Evolutionary conservation across 2,329 filamentous ascomycete genomes (phyloP).

Genomic region (Fusarium tuaranense): DNA sequence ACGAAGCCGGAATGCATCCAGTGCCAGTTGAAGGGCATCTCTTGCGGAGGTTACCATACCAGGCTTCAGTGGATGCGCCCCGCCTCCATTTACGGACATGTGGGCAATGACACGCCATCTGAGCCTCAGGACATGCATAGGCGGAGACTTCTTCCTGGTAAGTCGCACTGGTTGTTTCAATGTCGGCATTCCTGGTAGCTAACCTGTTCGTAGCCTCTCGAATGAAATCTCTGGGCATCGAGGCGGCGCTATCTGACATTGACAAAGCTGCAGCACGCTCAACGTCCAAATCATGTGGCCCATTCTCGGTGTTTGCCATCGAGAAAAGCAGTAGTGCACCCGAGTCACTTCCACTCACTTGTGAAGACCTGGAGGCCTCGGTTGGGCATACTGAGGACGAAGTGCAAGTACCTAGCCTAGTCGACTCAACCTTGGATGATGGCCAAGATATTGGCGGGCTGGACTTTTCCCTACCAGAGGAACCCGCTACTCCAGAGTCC

Average conservation of each 20-base stretch:
- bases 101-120: background rate
- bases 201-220: background rate
- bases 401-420: background rate
- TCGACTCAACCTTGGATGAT: background rate
- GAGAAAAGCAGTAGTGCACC: background rate
- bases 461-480: background rate
- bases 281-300: background rate
- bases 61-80: background rate
- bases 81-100: background rate
- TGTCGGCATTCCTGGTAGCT: background rate
- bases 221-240: background rate
- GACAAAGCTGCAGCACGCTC: background rate
- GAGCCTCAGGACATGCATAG: background rate
- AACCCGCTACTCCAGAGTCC: background rate
- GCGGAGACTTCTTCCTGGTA: background rate
- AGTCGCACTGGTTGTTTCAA: background rate
- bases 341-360: background rate
- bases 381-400: background rate
- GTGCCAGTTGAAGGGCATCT: background rate
- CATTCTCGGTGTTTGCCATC: background rate
- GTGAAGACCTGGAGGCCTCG: background rate
- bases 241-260: background rate
- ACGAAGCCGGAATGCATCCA: background rate
- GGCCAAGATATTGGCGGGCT: background rate
- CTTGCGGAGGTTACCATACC: background rate